These are phyloP conservation scores for Leptographium wingfieldii DNA, from an alignment of 2,329 filamentous ascomycete species.

Conservation along the genomic window DNA sequence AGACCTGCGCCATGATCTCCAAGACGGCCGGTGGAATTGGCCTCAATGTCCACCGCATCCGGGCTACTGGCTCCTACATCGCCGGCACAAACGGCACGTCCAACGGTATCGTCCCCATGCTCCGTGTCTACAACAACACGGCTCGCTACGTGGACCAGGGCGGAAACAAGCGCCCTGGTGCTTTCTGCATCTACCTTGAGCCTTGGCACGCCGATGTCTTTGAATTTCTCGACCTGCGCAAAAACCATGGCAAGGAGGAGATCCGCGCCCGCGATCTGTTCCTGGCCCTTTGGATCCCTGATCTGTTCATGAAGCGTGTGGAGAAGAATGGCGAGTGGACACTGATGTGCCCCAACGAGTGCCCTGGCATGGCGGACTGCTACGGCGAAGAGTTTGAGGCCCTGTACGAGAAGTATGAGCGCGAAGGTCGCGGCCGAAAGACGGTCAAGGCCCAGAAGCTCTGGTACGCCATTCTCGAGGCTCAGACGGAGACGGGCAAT, in stretches of 20 bases:
- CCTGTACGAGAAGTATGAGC: slow-evolving; percentile 87
- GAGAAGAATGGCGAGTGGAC: slow-evolving; percentile 97
- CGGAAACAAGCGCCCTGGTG: slow-evolving; percentile 97
- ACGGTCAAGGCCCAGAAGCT: slow-evolving; percentile 97
- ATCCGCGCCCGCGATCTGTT: slow-evolving; percentile 93
- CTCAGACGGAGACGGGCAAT: slow-evolving; percentile 97
- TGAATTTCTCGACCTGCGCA: slow-evolving; percentile 91
- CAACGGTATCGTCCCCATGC: slow-evolving; percentile 95
- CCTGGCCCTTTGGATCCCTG: slow-evolving; percentile 95
- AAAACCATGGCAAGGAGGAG: slow-evolving; percentile 99
- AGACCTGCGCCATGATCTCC: slow-evolving; percentile 99
- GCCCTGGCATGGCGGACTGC: slow-evolving; percentile 85
- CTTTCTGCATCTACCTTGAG: slow-evolving; percentile 97
- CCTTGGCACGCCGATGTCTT: slow-evolving; percentile 98
- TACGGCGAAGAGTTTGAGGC: slow-evolving; percentile 97
- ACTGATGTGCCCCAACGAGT: slow-evolving; percentile 95
- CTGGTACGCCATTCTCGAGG: slow-evolving; percentile 96
- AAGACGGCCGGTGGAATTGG: slow-evolving; percentile 99
- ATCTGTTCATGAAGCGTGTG: slow-evolving; percentile 99
- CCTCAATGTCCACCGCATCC: slow-evolving; percentile 90
- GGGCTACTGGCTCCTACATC: slow-evolving; percentile 95
- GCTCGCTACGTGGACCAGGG: slow-evolving; percentile 97
- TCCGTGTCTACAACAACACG: slow-evolving; percentile 98
- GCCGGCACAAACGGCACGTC: slow-evolving; percentile 96
- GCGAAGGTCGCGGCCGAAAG: slow-evolving; percentile 73